Evolutionary conservation across 805 yeast species (phyloP).

Genomic region (Suhomyces emberorum): DNA sequence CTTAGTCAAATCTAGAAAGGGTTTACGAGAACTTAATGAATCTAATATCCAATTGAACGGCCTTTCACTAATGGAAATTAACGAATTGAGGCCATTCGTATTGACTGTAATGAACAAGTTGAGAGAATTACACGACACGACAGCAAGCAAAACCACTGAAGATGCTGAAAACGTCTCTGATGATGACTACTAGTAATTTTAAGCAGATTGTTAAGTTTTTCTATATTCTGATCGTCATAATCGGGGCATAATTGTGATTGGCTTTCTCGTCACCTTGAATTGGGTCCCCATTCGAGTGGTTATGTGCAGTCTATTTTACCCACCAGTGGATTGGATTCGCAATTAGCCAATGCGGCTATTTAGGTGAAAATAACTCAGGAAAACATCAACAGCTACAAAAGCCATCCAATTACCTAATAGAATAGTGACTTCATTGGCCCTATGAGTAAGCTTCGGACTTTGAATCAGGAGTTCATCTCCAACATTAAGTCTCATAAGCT

Average conservation of each 20-base stretch:
- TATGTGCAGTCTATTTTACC: too few relatives aligned
- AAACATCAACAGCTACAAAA: too few relatives aligned
- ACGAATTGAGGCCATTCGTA: conserved; percentile 82
- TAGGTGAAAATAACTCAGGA: too few relatives aligned
- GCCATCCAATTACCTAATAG: too few relatives aligned
- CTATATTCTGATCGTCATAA: too few relatives aligned
- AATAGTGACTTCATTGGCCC: too few relatives aligned
- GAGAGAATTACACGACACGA: conserved; percentile 47
- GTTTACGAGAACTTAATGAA: conserved; percentile 74
- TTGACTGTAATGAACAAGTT: conserved; percentile 77
- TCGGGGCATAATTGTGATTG: too few relatives aligned
- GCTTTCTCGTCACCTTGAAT: too few relatives aligned
- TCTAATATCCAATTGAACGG: conserved; percentile 81
- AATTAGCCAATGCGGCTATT: too few relatives aligned
- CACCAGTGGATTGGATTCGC: too few relatives aligned
- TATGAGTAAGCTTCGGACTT: conserved; percentile 30
- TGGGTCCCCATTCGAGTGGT: too few relatives aligned
- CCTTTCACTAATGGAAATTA: conserved; percentile 77
- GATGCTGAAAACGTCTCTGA: conserved; percentile 9
- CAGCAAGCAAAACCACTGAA: conserved; percentile 11
- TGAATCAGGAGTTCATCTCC: conserved; percentile 33
- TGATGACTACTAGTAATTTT: conserved; percentile 9
- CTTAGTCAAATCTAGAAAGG: conserved; percentile 74
- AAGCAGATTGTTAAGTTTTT: too few relatives aligned
- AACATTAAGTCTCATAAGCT: conserved; percentile 30